phyloP scores from a whole-genome alignment of 2,329 filamentous ascomycete species.

The Sphaerulina vaccinii region DNA sequence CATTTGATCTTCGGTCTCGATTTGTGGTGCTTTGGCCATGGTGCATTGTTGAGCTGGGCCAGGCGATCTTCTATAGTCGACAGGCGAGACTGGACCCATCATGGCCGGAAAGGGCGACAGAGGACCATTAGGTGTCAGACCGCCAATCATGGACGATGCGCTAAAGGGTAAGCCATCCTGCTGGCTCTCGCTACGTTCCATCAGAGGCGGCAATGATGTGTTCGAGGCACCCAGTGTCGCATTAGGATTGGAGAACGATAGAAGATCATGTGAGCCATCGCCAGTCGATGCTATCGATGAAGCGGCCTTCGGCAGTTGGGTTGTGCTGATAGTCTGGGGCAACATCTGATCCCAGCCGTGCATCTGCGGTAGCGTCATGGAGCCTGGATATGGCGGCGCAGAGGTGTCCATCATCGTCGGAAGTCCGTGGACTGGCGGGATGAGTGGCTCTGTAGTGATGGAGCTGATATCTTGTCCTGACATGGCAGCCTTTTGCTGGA shows the following conservation, averaged over 20 bases:
- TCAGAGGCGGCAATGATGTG: conserved; percentile 63
- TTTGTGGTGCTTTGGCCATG: conserved; percentile 71
- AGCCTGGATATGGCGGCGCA: conserved; percentile 64
- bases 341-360: conserved; percentile 85
- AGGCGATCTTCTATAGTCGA: conserved; percentile 69
- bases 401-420: conserved; percentile 74
- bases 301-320: conserved; percentile 67
- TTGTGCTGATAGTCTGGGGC: conserved; percentile 58
- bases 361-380: conserved; percentile 80
- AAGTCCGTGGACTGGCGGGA: conserved; percentile 65
- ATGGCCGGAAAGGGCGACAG: conserved; percentile 70
- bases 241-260: conserved; percentile 46
- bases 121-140: conserved; percentile 67
- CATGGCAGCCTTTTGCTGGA: conserved; percentile 88
- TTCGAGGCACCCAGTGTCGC: conserved; percentile 24
- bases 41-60: conserved; percentile 65
- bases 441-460: conserved; percentile 62
- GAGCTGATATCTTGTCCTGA: conserved; percentile 59
- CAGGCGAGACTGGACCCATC: conserved; percentile 65
- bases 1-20: conserved; percentile 80
- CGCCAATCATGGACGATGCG: conserved; percentile 67
- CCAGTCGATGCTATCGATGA: conserved; percentile 59
- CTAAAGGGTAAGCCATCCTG: conserved; percentile 54
- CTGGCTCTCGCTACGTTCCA: conserved; percentile 53
- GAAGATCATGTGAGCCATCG: conserved; percentile 47